phyloP scores from a whole-genome alignment of 2,329 filamentous ascomycete species.

The Paecilomyces sp. region DNA sequence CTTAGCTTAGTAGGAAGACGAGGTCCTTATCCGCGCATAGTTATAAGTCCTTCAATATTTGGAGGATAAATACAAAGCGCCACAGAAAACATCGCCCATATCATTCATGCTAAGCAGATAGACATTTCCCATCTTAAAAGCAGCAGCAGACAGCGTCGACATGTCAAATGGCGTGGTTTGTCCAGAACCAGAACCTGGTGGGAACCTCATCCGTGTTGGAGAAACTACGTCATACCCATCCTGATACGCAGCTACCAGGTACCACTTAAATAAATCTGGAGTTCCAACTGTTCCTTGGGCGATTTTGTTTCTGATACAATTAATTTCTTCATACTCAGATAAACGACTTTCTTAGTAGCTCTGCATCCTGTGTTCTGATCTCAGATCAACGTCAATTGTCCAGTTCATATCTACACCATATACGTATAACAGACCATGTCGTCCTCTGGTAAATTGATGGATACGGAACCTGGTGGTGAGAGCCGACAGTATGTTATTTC shows the following conservation, averaged over 20 bases:
- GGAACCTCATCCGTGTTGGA: neutral
- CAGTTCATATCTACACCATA: neutral
- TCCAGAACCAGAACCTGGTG: neutral
- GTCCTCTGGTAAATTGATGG: constrained; percentile 43
- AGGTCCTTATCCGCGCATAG: too few species aligned
- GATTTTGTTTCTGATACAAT: neutral
- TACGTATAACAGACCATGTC: constrained; percentile 34
- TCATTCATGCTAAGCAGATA: neutral
- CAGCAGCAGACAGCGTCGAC: too few species aligned
- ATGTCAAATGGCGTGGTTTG: too few species aligned
- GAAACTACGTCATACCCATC: neutral
- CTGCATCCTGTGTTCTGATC: neutral
- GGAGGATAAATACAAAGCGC: too few species aligned
- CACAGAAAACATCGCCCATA: neutral
- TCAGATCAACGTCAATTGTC: neutral
- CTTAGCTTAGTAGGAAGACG: too few species aligned
- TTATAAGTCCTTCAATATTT: too few species aligned
- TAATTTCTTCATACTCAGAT: neutral
- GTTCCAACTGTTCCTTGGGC: neutral
- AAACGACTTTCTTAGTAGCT: neutral
- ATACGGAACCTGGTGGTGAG: constrained; percentile 55
- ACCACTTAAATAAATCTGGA: neutral
- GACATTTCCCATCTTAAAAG: neutral
- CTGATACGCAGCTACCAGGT: neutral
- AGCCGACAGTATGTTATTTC: constrained; percentile 44